Conservation (phyloP, 2,329 filamentous ascomycete genomes). For the Triangularia verruculosa region DNA sequence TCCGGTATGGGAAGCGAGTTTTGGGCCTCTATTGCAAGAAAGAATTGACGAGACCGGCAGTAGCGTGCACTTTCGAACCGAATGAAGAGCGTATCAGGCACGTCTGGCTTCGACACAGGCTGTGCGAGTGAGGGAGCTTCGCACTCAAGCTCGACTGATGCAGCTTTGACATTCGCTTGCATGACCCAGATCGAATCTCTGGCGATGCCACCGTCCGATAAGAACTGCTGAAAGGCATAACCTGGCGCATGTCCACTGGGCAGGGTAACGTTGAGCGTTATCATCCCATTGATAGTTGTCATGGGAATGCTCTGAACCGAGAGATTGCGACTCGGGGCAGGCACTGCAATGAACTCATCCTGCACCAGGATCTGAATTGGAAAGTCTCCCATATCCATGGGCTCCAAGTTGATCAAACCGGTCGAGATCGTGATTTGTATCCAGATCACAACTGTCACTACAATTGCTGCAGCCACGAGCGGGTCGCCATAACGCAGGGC, state of each 20-base stretch:
- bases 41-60: constrained; percentile 1
- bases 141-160: constrained; percentile 1
- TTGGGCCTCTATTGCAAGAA: background rate
- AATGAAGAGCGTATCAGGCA: constrained; percentile 1
- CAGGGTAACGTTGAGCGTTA: constrained; percentile 1
- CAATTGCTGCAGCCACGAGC: background rate
- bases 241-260: background rate
- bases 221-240: constrained; percentile 1
- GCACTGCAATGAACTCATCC: background rate
- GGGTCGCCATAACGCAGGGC: background rate
- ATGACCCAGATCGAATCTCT: background rate
- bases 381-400: background rate
- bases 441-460: constrained; percentile 4
- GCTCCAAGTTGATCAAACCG: constrained; percentile 7
- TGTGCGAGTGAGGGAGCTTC: background rate
- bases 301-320: background rate
- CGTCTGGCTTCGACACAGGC: background rate
- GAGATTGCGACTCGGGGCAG: background rate
- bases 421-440: constrained; percentile 6
- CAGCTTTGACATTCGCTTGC: background rate
- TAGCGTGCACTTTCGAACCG: background rate
- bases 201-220: background rate
- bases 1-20: background rate
- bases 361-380: background rate
- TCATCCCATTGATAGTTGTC: constrained; percentile 6